These are phyloP conservation scores for Hysterium pulicare DNA, from an alignment of 2,329 filamentous ascomycete genomes.

Conservation along the genomic window DNA sequence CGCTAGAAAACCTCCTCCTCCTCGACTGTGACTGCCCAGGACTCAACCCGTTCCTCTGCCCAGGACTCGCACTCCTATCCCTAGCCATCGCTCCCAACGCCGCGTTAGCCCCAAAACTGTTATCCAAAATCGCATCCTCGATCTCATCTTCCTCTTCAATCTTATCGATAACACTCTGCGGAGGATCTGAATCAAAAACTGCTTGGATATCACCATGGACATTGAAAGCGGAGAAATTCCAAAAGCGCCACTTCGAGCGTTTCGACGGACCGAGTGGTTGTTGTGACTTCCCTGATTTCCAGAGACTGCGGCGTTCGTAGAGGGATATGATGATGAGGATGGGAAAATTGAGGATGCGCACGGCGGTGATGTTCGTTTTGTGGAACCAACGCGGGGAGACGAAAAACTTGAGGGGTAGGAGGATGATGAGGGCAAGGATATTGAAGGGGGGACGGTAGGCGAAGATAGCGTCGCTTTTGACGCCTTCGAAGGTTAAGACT, in stretches of 20 bases:
- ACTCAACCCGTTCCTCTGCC: constrained; percentile 16
- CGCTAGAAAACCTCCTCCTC: constrained; percentile 33
- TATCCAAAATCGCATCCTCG: constrained; percentile 42
- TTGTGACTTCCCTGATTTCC: constrained; percentile 48
- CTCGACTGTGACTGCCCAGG: constrained; percentile 13
- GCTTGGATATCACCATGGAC: constrained; percentile 69
- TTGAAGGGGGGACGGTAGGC: constrained; percentile 83
- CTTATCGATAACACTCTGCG: constrained; percentile 49
- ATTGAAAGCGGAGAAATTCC: constrained; percentile 64
- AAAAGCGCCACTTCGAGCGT: constrained; percentile 51
- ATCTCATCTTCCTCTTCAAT: constrained; percentile 51
- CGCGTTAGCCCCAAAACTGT: constrained; percentile 35
- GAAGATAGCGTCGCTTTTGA: constrained; percentile 80
- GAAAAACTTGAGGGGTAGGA: constrained; percentile 75
- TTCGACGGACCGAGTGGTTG: constrained; percentile 35
- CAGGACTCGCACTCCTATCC: constrained; percentile 29
- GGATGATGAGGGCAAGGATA: constrained; percentile 68
- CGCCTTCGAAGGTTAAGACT: constrained; percentile 79
- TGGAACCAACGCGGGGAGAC: constrained; percentile 83
- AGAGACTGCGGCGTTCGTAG: constrained; percentile 67
- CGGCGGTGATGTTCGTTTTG: constrained; percentile 77
- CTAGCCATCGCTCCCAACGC: too few relatives aligned
- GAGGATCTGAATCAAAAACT: constrained; percentile 69
- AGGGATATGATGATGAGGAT: constrained; percentile 68
- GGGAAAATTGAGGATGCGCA: constrained; percentile 72